Base-by-base conservation (phyloP, 2,329 filamentous ascomycete genomes). In the Raffaelea arxii region DNA sequence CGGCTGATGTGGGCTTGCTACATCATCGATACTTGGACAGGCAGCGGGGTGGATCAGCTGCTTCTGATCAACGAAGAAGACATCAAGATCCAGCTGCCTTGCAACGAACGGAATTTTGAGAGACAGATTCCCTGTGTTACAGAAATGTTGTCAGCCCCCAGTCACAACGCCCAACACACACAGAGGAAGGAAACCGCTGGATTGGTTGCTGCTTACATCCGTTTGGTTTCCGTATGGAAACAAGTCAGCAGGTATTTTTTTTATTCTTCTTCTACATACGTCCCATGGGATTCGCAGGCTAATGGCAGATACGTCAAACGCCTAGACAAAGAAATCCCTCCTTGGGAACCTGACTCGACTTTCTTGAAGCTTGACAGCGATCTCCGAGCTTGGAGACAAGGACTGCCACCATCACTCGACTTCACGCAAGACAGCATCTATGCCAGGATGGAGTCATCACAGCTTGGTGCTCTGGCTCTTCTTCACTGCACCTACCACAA, bases 401-500 rank as follows among this genome's bases (percentile, higher is more conserved):
- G 66, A 32, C 62, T 71, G 6, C 67, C 68, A 0, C 65, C 68
- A 35, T 68, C 65, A 49, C 61, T 71, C 36, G 65, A 65, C 30
- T 70, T 70, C 52, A 65, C 63, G 1, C 57, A 63, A 14, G 65
- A 67, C 37, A 66, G 67, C 18, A 68, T 71, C 27, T 71, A 70
- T 49, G 66, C 67, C 3, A 65, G 68, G 11, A 62, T 69, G 19
- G 68, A 70, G 50, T 70, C 68, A 1, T 66, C 68, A 30, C 67
- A 71, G 51, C 61, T 71, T 1, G 68, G 68, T 14, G 67, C 67
- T 10, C 56, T 71, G 37, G 64, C 68, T 12, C 52, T 70, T 4
- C 60, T 71, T 9, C 68, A 70, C 52, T 70, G 67, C 52, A 71
- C 68, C 23, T 71, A 69, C 42, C 65, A 71, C 39, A 66, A 70